A percentile compares a stretch with the other conserved stretches of the same genome.
phyloP scores from a whole-genome alignment of 1,284 basidiomycete genomes.

The Pterula multifida region DNA sequence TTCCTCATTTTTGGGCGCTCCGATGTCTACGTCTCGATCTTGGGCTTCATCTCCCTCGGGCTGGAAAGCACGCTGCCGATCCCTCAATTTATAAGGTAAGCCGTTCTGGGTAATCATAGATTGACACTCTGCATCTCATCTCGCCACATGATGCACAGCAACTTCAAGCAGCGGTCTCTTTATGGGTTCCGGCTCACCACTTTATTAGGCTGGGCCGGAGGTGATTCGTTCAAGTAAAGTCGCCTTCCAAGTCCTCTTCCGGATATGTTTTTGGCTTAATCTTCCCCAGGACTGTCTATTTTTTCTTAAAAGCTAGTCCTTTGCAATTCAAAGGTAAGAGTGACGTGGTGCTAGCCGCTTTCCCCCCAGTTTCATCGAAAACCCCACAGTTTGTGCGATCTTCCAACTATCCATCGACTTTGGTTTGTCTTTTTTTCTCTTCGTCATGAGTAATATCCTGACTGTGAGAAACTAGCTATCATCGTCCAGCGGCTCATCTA shows the following conservation, averaged over 20 bases:
- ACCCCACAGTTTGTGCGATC: constrained; percentile 44
- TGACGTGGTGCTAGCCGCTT: neutral
- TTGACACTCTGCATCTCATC: constrained; percentile 9
- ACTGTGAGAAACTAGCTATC: constrained; percentile 35
- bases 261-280: constrained; percentile 10
- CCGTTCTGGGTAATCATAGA: constrained; percentile 11
- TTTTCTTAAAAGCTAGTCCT: constrained; percentile 58
- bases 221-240: constrained; percentile 70
- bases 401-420: constrained; percentile 71
- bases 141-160: constrained; percentile 28
- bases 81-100: constrained; percentile 63
- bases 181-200: constrained; percentile 81
- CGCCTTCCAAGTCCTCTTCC: constrained; percentile 8
- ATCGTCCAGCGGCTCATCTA: constrained; percentile 59
- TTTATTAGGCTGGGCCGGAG: constrained; percentile 70
- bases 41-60: constrained; percentile 72
- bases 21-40: constrained; percentile 45
- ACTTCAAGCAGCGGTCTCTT: constrained; percentile 62
- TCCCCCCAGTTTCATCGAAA: neutral
- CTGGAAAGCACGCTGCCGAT: constrained; percentile 76
- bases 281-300: constrained; percentile 55
- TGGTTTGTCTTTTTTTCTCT: constrained; percentile 31
- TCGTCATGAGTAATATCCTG: constrained; percentile 6
- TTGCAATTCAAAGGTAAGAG: constrained; percentile 50
- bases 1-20: constrained; percentile 67